Evolutionary conservation across 306 rosid genomes (phyloP), one percentile per base, ranked within the genome.

Genomic region (Arachis stenosperma): DNA sequence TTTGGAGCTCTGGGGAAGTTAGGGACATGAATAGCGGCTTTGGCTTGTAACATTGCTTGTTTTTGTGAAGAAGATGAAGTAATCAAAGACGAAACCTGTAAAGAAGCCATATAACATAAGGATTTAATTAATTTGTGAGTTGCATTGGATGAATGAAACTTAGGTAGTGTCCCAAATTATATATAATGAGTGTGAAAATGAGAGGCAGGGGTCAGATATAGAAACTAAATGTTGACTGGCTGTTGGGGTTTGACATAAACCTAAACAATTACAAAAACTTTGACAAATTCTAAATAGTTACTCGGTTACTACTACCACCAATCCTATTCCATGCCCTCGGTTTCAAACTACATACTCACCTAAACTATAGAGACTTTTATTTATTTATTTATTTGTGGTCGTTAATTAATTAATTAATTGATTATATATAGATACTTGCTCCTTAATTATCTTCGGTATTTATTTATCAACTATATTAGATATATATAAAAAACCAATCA

Each of bases 181-280:
- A 39, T 62, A 62, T 14, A 62, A n/a, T 0, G 5, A 12, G 11
- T 27, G 56, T 46, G 41, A 46, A 43, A 30, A 22, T 17, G 39
- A 44, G n/a, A 55, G 15, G 56, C 46, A 65, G 5, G 56, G 70
- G 70, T 65, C 70, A 65, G 56, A 44, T 6, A 65, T 15, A 36
- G 53, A 64, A 64, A 64, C 3, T 22, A 22, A 22, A 22, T 42
- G 54, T 65, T 65, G 70, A 65, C 70, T 65, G 42, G 52, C 11
- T 44, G 17, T 65, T 46, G 56, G 5, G 9, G 39, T 29, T 55
- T 55, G 60, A 55, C 60, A 55, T 17, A 8, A 7, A 7, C 5
- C 3, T 33, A 33, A 33, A 33, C 37, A 33, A 33, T 2, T 33
- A 33, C 37, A 33, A 2, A 8, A 2, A 11, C 60, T 55, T 55